Percentiles rank a stretch among this genome's conserved stretches.
phyloP scores from a whole-genome alignment of 2,329 filamentous ascomycete genomes.

The Knoxdaviesia proteae region DNA sequence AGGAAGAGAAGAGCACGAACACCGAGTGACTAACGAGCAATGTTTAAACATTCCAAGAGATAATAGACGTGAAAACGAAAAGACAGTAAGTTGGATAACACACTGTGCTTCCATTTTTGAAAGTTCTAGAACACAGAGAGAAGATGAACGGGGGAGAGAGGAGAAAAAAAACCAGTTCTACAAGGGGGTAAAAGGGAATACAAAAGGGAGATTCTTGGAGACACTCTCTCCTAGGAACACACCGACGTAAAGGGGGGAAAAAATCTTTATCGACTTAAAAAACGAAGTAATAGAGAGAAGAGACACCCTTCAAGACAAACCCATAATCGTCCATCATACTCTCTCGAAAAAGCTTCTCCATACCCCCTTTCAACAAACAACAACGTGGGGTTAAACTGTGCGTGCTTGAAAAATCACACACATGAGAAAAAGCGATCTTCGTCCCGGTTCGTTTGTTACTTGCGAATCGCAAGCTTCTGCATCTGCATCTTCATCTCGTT shows the following conservation, averaged over 20 bases:
- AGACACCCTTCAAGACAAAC: background rate
- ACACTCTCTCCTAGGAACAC: too few relatives aligned
- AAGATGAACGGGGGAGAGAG: too few relatives aligned
- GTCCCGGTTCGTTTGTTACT: background rate
- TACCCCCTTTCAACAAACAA: background rate
- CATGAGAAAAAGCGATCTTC: background rate
- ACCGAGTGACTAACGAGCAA: too few relatives aligned
- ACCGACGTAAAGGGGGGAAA: background rate
- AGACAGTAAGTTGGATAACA: too few relatives aligned
- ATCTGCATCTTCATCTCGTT: constrained; percentile 40
- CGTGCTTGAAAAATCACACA: background rate
- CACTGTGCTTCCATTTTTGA: too few relatives aligned
- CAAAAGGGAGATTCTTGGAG: too few relatives aligned
- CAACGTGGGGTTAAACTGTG: background rate
- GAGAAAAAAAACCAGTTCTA: too few relatives aligned
- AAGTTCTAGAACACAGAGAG: too few relatives aligned
- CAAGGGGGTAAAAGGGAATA: too few relatives aligned
- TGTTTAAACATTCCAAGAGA: too few relatives aligned
- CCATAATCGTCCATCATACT: background rate
- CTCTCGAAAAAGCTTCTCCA: background rate
- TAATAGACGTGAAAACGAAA: too few relatives aligned
- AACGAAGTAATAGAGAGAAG: background rate
- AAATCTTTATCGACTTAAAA: background rate
- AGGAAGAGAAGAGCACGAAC: too few relatives aligned
- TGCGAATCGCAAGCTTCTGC: constrained; percentile 6